Evolutionary conservation across 768 basidiomycete genomes (phyloP), one percentile per base, ranked within the genome.

Genomic region (Hortiboletus campestris): DNA sequence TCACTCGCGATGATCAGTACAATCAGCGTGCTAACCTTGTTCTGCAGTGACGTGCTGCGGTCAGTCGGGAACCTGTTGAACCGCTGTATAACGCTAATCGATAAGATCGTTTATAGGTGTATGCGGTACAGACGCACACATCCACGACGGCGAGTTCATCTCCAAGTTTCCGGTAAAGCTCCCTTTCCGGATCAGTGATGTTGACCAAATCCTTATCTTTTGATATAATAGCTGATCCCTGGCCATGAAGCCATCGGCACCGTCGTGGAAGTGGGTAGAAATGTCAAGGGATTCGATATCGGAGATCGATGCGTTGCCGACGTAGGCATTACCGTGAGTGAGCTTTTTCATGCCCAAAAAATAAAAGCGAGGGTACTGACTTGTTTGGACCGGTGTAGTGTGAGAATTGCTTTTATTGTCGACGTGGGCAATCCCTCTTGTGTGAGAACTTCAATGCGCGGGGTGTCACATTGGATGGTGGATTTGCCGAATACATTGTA

Each of bases 301-400:
- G 93, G 93, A 29, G 93, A 94, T 65, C 85, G 91, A 49, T 85
- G 86, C 64, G 93, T 91, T 38, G 89, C 89, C 25, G 93, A 96
- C 70, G 87, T 89, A 38, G 81, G 85, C 57, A 76, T 82, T 51
- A 84, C 85, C 46, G 89, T 87, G 55, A 67, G 85, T 68, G 31
- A 58, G 34, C 53, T 48, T 57, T 29, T 28, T 40, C 13, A 34
- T 14, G 12, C 28, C 49, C 14, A 35, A 42, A 9, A 17, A 17
- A 8, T 16, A 10, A 36, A 52, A 36, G 40, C 32, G 14, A 56
- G n/a, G 16, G 14, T 29, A 36, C 50, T 54, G 22, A 61, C 43
- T 32, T 14, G 44, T 36, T 56, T 40, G 51, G 46, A 31, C 38
- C 3, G 35, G 13, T 17, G 4, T 60, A 91, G 89, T 94, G 93